Percentiles rank a stretch among this genome's conserved stretches.
These are phyloP conservation scores for Trichoderma sp. DNA, from an alignment of 2,329 filamentous ascomycete species.

Conservation along the genomic window DNA sequence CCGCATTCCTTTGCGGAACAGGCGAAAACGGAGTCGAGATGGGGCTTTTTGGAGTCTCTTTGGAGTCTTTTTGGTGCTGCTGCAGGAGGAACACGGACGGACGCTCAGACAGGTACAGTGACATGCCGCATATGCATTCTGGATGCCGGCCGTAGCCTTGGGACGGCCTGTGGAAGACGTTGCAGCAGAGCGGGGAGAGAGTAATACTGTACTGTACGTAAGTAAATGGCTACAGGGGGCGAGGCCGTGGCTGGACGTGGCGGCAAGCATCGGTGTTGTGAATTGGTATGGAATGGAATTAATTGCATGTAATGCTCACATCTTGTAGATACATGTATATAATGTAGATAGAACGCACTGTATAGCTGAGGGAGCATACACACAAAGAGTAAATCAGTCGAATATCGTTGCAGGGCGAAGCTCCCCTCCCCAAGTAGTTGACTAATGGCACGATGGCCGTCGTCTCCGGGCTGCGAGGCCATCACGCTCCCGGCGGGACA, in stretches of 20 bases:
- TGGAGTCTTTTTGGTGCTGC: background rate
- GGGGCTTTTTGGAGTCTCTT: background rate
- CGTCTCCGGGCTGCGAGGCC: background rate
- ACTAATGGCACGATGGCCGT: too few species aligned
- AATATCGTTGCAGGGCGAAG: too few species aligned
- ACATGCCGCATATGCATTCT: background rate
- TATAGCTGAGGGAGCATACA: too few species aligned
- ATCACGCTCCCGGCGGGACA: background rate
- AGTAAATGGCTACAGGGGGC: background rate
- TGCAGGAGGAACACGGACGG: background rate
- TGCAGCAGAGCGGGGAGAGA: background rate
- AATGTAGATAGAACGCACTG: background rate
- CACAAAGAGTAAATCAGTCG: too few species aligned
- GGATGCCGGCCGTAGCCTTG: background rate
- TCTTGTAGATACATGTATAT: too few species aligned
- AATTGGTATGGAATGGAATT: too few species aligned
- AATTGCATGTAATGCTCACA: background rate
- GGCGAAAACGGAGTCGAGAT: conserved; percentile 11
- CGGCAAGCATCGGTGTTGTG: conserved; percentile 18
- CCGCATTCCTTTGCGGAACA: conserved; percentile 8
- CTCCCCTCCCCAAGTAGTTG: too few species aligned
- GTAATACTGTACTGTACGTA: background rate
- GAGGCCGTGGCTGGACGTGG: background rate
- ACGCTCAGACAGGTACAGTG: background rate
- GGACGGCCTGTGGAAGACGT: background rate